Conservation (phyloP, 1,284 basidiomycete genomes). For the Apiotrichum laibachii region DNA sequence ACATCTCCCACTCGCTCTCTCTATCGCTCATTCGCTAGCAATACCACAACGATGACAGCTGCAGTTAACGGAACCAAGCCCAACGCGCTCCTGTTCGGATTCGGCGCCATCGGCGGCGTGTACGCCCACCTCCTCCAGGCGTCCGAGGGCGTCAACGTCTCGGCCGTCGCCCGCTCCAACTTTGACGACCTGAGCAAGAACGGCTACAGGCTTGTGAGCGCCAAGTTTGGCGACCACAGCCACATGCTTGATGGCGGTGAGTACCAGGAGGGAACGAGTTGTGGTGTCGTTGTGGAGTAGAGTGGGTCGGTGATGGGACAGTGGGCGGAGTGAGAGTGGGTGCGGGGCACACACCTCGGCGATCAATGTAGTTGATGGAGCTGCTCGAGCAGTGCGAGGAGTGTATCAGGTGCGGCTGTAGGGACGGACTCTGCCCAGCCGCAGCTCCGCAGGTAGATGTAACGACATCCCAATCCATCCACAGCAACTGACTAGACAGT, state of each 20-base stretch:
- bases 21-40: too few relatives aligned
- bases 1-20: too few relatives aligned
- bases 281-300: too few relatives aligned
- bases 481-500: constrained; percentile 29
- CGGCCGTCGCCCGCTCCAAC: constrained; percentile 54
- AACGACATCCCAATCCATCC: background rate
- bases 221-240: constrained; percentile 43
- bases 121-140: constrained; percentile 53
- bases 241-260: constrained; percentile 47
- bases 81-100: constrained; percentile 49
- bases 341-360: background rate
- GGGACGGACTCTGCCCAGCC: too few relatives aligned
- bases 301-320: background rate
- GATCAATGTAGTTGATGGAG: background rate
- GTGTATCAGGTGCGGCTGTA: background rate
- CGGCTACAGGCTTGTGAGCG: constrained; percentile 43
- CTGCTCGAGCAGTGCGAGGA: too few relatives aligned
- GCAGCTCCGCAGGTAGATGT: too few relatives aligned
- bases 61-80: constrained; percentile 15
- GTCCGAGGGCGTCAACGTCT: constrained; percentile 48
- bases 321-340: background rate
- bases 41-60: background rate
- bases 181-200: constrained; percentile 48
- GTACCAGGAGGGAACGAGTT: constrained; percentile 4
- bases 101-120: constrained; percentile 53